Evolutionary conservation across 192 early-diverging fungal genomes (phyloP), one percentile per base, ranked within the genome.

Genomic region (Pecoramyces ruminantium): DNA sequence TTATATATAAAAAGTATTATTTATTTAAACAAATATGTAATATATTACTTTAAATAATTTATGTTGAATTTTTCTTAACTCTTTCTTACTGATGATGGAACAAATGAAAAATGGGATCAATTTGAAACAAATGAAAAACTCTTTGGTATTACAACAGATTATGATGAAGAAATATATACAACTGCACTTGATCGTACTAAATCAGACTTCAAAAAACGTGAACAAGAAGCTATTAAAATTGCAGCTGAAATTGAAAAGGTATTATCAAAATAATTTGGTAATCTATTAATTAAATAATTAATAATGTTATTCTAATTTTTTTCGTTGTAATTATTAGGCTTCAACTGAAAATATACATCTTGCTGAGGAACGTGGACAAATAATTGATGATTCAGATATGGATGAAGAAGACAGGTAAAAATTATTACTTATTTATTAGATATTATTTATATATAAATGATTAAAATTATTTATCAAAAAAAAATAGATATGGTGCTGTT

Each of bases 131-230:
- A 99, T 83, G 95, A 97, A 85, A 84, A 88, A 81, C 88, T 95
- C 77, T 99, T 99, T 91, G 98, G 98, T 2, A 90, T 99, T 78
- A 94, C 88, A 8, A 96, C 97, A 8, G 96, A 99, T 85, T 99
- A 95, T 87, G 88, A 97, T 83, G 96, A 97, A 80, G 96, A 97
- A 79, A 85, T 99, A 5, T 99, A 99, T 85, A 99, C 98, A 4
- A 99, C 98, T 13, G 91, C 88, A 30, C 86, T 99, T 79, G 96
- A 99, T 83, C 87, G 93, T 79, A 88, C 91, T 8, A 92, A 90
- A 38, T 90, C 95, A 9, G 92, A 94, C 80, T 99, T 88, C 84
- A 95, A 94, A 83, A 89, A 92, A 81, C 92, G 92, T 28, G 98
- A 98, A 86, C 90, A 90, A 78, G 91, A 94, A 81, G 98, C 98